phyloP scores from a whole-genome alignment of 192 early-diverging fungal species.

The Backusella circina region DNA sequence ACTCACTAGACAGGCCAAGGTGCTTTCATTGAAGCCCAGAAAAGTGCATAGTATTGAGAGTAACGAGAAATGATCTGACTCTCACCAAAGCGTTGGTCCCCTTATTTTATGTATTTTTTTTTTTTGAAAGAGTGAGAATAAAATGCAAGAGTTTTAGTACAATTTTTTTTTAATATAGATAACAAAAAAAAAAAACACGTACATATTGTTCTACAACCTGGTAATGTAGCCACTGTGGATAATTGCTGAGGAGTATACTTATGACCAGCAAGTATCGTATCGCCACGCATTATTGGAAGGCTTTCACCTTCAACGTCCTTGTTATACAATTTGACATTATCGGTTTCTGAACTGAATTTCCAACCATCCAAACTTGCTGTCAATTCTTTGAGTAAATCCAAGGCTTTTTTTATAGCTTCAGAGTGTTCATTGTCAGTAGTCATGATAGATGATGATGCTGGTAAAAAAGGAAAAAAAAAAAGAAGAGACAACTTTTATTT shows the following conservation, averaged over 20 bases:
- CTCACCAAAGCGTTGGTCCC: conserved; percentile 34
- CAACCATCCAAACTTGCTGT: conserved; percentile 38
- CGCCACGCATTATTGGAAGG: conserved; percentile 48
- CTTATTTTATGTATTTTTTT: not conserved
- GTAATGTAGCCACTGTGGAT: conserved; percentile 35
- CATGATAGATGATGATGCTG: not conserved
- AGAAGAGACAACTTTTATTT: not conserved
- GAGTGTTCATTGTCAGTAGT: not conserved
- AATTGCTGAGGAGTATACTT: conserved; percentile 43
- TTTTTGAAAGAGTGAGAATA: too few species aligned
- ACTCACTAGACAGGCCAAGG: conserved; percentile 33
- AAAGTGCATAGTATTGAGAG: conserved; percentile 19
- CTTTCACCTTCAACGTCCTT: conserved; percentile 33
- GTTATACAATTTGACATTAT: conserved; percentile 46
- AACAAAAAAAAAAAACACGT: not conserved
- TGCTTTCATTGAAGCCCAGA: conserved; percentile 28
- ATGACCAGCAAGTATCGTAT: conserved; percentile 34
- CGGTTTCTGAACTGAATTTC: conserved; percentile 39
- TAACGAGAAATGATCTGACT: conserved; percentile 25
- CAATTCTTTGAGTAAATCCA: conserved; percentile 44
- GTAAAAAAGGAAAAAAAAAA: not conserved
- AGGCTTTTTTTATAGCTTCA: not conserved
- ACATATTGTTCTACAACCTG: conserved; percentile 42
- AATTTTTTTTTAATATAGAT: too few species aligned
- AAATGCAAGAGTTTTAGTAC: too few species aligned